These are phyloP conservation scores for Stachybotrys chartarum DNA, from an alignment of 2,329 filamentous ascomycete genomes.

Conservation along the genomic window DNA sequence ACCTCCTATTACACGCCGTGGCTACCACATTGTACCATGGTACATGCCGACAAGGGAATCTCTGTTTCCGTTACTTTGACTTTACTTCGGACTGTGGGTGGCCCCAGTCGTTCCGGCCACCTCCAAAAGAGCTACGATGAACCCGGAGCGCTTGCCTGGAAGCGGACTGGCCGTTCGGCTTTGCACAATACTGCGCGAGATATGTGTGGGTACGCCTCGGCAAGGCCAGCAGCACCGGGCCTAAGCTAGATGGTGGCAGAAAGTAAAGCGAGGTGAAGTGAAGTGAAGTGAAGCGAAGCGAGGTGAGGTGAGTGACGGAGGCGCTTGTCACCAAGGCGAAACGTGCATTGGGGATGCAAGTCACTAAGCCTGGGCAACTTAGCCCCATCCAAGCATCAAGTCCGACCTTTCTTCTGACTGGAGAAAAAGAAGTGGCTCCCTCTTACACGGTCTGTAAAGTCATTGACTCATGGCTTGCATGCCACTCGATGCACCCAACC, in stretches of 20 bases:
- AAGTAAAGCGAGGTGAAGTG: no score
- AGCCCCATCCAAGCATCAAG: not conserved
- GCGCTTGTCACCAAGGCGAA: no score
- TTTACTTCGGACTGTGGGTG: not conserved
- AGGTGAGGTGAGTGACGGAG: not conserved
- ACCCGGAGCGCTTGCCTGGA: not conserved
- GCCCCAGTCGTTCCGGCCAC: not conserved
- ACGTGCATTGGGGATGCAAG: no score
- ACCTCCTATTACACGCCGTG: no score
- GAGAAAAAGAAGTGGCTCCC: not conserved
- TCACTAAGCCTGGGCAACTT: not conserved
- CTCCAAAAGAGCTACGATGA: not conserved
- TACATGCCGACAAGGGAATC: no score
- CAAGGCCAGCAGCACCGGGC: not conserved
- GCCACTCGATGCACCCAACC: not conserved
- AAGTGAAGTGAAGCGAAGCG: no score
- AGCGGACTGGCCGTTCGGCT: not conserved
- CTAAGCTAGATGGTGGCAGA: not conserved
- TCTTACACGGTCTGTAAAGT: not conserved
- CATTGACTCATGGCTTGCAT: not conserved
- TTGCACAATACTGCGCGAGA: not conserved
- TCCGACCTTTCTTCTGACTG: not conserved
- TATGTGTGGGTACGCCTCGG: not conserved
- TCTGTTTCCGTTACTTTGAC: no score
- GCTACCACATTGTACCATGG: no score